Conservation (phyloP, 2,329 filamentous ascomycete genomes). For the Apiospora marii region DNA sequence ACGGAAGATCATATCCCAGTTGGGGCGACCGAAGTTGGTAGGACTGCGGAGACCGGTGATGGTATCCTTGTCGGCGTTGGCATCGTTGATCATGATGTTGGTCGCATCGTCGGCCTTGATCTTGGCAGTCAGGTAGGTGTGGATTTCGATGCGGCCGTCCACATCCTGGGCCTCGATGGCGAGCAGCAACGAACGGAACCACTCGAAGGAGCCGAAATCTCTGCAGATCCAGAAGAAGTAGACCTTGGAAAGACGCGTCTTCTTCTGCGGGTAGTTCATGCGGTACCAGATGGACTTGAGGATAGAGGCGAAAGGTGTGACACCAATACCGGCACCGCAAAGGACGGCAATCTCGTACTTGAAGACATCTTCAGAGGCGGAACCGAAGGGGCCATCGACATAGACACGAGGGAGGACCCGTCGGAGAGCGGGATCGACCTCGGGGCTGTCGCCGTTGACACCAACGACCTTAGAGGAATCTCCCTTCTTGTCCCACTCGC, state of each 20-base stretch:
- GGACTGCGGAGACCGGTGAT: slow-evolving; percentile 84
- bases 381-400: slow-evolving; percentile 85
- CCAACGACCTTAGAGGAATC: slow-evolving; percentile 73
- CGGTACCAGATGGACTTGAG: slow-evolving; percentile 94
- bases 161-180: slow-evolving; percentile 89
- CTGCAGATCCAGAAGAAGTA: slow-evolving; percentile 95
- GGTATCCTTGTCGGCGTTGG: slow-evolving; percentile 82
- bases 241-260: slow-evolving; percentile 81
- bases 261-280: slow-evolving; percentile 85
- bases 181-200: slow-evolving; percentile 84
- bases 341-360: slow-evolving; percentile 84
- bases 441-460: slow-evolving; percentile 64
- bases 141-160: slow-evolving; percentile 85
- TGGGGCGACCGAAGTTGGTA: slow-evolving; percentile 85
- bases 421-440: slow-evolving; percentile 74
- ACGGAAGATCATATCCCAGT: slow-evolving; percentile 91
- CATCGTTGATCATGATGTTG: slow-evolving; percentile 93
- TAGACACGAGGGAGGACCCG: slow-evolving; percentile 81
- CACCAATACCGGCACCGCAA: slow-evolving; percentile 84
- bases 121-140: slow-evolving; percentile 87
- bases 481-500: slow-evolving; percentile 69
- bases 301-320: slow-evolving; percentile 87
- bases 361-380: slow-evolving; percentile 87
- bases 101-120: slow-evolving; percentile 87
- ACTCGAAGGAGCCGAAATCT: slow-evolving; percentile 88